phyloP scores from a whole-genome alignment of 257 asterid genomes.

The Solanum neorickii region DNA sequence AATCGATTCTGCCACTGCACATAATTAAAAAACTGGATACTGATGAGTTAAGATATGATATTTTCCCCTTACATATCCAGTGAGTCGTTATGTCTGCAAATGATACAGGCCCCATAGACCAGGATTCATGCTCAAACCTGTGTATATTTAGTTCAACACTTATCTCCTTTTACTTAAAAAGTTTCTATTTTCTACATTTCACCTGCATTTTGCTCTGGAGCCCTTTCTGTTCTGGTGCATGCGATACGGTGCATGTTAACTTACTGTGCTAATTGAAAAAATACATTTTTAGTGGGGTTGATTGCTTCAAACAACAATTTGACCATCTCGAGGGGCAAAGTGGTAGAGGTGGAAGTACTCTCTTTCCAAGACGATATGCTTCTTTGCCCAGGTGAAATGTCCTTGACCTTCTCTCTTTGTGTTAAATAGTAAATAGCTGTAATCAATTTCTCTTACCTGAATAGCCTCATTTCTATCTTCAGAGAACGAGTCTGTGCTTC shows the following conservation, averaged over 20 bases:
- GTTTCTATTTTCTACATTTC: not conserved
- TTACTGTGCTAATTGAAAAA: not conserved
- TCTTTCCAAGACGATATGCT: slow-evolving; percentile 75
- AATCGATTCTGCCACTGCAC: not conserved
- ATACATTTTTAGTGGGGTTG: slow-evolving; percentile 46
- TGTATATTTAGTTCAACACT: not conserved
- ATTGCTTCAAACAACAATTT: slow-evolving; percentile 83
- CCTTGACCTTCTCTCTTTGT: not conserved
- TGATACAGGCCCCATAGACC: not conserved
- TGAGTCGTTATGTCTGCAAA: not conserved
- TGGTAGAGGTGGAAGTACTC: slow-evolving; percentile 41
- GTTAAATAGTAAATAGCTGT: not conserved
- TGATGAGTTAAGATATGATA: not conserved
- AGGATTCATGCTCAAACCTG: not conserved
- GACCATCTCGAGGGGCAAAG: slow-evolving; percentile 68
- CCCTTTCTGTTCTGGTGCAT: not conserved
- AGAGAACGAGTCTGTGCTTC: slow-evolving; percentile 84
- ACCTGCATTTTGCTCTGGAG: not conserved
- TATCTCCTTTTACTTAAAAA: not conserved
- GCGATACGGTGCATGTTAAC: not conserved
- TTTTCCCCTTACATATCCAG: not conserved
- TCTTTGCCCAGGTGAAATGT: slow-evolving; percentile 70
- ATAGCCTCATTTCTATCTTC: not conserved
- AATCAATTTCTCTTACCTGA: not conserved
- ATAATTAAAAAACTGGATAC: not conserved